Base-by-base conservation (phyloP, 805 yeast genomes). In the Lachancea thermotolerans region DNA sequence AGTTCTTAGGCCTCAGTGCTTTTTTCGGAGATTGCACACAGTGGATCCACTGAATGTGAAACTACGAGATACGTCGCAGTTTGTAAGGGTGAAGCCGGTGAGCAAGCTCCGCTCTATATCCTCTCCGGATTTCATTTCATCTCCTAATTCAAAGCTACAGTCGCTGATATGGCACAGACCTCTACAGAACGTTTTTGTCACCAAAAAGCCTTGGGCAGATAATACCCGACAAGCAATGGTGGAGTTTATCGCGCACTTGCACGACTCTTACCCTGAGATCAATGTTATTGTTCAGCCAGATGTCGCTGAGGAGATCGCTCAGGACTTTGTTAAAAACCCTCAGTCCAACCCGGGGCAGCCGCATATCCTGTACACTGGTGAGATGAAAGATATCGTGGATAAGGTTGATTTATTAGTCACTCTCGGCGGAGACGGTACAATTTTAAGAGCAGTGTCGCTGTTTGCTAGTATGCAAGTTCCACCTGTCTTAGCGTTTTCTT, bases 401-500 rank as follows among this genome's bases (percentile, higher is more conserved):
- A 85, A 80, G 54, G 77, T 95, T 0, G 98, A 90, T 58, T 63
- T 90, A 36, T 67, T 90, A 33, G 89, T 90, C 8, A 85, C 96
- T 0, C 65, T 90, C 34, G 98, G 98, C n/a, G 98, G 98, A 15
- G 98, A 90, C 64, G 98, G 98, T 4, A 90, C 97, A 0, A 87
- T 88, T 45, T 64, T 90, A 37, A 75, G 90, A 44, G 95, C 91
- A 0, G 91, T 88, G 0, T 79, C 93, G 4, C 69, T 79, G 55
- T 90, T 90, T 59, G 79, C 82, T 44, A 78, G 79, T 57, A 72
- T 72, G 9, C 71, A 69, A 29, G 93, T 87, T 3, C 98, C 98
- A 1, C 98, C 98, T 0, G 86, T 90, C 0, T 66, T 90, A 41
- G 80, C 95, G 25, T 89, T 87, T 59, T 86, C 96, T 0, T 67